Conservation (phyloP, 1,284 basidiomycete genomes). For the Irpex sp. region DNA sequence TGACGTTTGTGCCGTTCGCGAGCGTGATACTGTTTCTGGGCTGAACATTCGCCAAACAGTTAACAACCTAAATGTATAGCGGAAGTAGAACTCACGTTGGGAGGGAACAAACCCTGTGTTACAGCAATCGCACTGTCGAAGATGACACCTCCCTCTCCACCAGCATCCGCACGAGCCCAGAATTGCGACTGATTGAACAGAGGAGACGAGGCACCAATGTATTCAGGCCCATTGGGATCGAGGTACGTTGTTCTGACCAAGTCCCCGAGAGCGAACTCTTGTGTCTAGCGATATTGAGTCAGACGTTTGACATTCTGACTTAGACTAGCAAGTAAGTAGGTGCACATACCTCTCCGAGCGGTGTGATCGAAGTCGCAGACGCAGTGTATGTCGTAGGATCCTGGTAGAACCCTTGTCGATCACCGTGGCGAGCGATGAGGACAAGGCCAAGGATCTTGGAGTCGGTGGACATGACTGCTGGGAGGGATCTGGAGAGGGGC, state of each 20-base stretch:
- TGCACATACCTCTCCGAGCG: slow-evolving; percentile 31
- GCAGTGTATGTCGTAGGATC: slow-evolving; percentile 34
- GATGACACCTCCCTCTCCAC: slow-evolving; percentile 49
- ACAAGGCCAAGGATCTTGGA: slow-evolving; percentile 33
- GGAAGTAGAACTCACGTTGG: slow-evolving; percentile 19
- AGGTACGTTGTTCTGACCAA: slow-evolving; percentile 37
- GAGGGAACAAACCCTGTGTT: slow-evolving; percentile 45
- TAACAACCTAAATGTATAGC: neutral
- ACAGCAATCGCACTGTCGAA: slow-evolving; percentile 44
- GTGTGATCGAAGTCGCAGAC: slow-evolving; percentile 36
- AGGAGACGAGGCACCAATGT: slow-evolving; percentile 22
- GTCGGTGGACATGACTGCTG: neutral
- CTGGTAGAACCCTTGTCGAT: slow-evolving; percentile 37
- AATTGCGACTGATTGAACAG: slow-evolving; percentile 35
- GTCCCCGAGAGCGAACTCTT: slow-evolving; percentile 38
- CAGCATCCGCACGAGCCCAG: slow-evolving; percentile 40
- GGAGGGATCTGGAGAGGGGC: neutral
- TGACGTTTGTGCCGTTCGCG: slow-evolving; percentile 45
- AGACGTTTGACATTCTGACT: too few species aligned
- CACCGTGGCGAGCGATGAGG: slow-evolving; percentile 42
- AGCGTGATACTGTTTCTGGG: slow-evolving; percentile 31
- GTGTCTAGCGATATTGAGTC: slow-evolving; percentile 15
- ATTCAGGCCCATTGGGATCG: slow-evolving; percentile 21
- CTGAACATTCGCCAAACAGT: neutral
- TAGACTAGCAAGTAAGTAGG: neutral